Evolutionary conservation across 768 basidiomycete species (phyloP), one percentile per base, ranked within the genome.

Genomic region (Lentinula aciculospora): DNA sequence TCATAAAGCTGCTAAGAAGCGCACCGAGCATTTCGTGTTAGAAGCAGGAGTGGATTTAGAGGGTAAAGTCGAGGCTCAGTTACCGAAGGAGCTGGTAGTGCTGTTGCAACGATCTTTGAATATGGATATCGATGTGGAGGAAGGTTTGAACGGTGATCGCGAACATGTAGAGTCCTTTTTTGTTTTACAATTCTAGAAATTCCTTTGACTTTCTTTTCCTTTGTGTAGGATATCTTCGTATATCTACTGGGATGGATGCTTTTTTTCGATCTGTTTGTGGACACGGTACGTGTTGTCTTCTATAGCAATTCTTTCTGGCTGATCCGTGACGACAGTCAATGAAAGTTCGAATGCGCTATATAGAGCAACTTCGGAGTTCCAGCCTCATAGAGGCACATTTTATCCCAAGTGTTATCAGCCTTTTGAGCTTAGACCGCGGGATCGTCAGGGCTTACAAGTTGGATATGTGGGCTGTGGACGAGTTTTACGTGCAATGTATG

Each of bases 201-300:
- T n/a, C n/a, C n/a, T n/a, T n/a, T n/a, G n/a, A n/a, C n/a, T n/a
- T n/a, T n/a, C n/a, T n/a, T n/a, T n/a, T n/a, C n/a, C 50, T 59
- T 66, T 62, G 57, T 61, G 69, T 46, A 78, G 77, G 76, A 74
- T 49, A 66, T 81, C 1, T 84, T 90, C 60, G 84, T 86, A 3
- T 81, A 83, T 61, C 72, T 97, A n/a, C 78, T 97, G 8, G 82
- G 80, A 2, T 97, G 94, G 94, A 90, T 95, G 86, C 72, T 92
- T n/a, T 67, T 86, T 1, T 87, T 97, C 60, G 92, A 94, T 65
- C 74, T 89, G 19, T 97, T 97, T 70, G 74, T 76, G 25, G 85
- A 91, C 68, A 88, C 92, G 8, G 94, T 95, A 68, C 61, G 91
- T 76, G 40, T 55, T 36, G 40, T 54, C 4, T 23, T 21, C 23